Evolutionary conservation across 2,329 filamentous ascomycete species (phyloP), one percentile per base, ranked within the genome.

Genomic region (Ophiostoma perfectum): DNA sequence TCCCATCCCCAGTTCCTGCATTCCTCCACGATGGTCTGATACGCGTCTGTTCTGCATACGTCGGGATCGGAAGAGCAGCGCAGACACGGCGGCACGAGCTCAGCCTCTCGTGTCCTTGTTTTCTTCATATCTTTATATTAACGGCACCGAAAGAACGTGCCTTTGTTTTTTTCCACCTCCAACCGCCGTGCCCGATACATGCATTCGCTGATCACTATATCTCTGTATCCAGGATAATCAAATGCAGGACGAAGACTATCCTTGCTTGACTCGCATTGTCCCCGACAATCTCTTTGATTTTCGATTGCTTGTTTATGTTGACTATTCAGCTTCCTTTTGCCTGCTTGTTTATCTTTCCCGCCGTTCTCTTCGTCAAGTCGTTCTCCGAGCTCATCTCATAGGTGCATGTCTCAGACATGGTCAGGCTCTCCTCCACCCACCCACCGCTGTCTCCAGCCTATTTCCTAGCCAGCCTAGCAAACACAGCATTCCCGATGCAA

Each of bases 381-480:
- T 12, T 55, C 8, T 6, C 14, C 6, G 27, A 27, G 27, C 49
- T 55, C 49, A 55, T 55, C 18, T 55, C 42, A 45, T 55, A 18
- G 27, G n/a, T 55, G 27, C 49, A 55, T 55, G 49, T 55, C 49
- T 55, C 49, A 55, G 49, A 55, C 49, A 55, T 9, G 45, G 27
- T 27, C 27, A 27, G 27, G 45, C 45, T 14, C n/a, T 16, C 12
- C n/a, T 52, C 49, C 49, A 55, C 49, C 49, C 49, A 27, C 12
- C 47, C 47, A 52, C 18, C 3, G 11, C 45, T 11, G 42, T 7
- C 42, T 44, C 8, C 42, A 44, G 42, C 8, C 8, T 44, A 44
- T 4, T 44, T 9, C 42, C 8, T 8, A 44, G 42, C 12, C 4
- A 12, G 12, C 42, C 8, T 8, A 44, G 42, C 12, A 44, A 12